These are phyloP conservation scores for Pichia sp. DNA, from an alignment of 1,139 yeast genomes.

Conservation along the genomic window DNA sequence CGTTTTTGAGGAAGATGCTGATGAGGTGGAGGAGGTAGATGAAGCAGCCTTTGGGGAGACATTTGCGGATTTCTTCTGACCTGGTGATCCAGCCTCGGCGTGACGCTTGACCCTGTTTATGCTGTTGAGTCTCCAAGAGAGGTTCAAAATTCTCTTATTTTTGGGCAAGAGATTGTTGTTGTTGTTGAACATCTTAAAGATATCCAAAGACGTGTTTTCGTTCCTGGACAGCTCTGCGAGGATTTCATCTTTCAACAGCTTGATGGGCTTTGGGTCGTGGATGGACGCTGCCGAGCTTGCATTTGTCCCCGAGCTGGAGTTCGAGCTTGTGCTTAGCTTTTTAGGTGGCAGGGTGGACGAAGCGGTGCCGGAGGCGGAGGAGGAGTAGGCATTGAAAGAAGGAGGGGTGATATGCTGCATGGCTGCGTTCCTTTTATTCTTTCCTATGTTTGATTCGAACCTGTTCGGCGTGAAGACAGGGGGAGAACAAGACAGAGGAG, in stretches of 20 bases:
- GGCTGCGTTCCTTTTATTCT: neutral
- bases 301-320: no score
- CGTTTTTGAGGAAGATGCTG: neutral
- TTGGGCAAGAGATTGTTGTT: conserved; percentile 31
- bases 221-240: conserved; percentile 23
- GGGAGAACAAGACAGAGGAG: no score
- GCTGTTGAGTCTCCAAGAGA: conserved; percentile 33
- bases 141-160: conserved; percentile 31
- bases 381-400: neutral
- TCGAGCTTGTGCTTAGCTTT: no score
- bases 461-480: no score
- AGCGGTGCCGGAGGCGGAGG: neutral
- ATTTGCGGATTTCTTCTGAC: neutral
- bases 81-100: no score
- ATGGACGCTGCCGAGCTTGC: neutral
- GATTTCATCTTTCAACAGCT: conserved; percentile 26
- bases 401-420: conserved; percentile 3
- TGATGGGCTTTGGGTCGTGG: conserved; percentile 14
- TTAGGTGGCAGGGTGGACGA: no score
- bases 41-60: neutral
- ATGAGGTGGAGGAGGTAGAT: neutral
- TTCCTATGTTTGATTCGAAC: no score
- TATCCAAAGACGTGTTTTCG: conserved; percentile 28
- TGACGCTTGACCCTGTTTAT: conserved; percentile 25
- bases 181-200: conserved; percentile 33